Base-by-base conservation (phyloP, 805 yeast species). In the Metschnikowia cerradonensis region DNA sequence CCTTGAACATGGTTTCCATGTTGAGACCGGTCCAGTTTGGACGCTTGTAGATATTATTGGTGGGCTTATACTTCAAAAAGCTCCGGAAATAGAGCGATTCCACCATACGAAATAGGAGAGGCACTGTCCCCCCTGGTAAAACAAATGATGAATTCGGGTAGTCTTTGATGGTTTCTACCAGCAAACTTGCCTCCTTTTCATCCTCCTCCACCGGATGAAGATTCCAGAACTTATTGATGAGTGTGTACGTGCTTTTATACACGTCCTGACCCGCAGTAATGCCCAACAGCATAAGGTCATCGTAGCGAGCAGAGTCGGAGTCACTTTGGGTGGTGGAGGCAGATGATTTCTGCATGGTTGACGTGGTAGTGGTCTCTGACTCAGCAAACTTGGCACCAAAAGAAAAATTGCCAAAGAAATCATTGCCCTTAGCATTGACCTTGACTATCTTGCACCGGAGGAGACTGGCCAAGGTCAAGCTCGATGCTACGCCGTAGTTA, bases 101-200 rank as follows among this genome's bases (percentile, higher is more conserved):
- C 2, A 88, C 77, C 11, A 90, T 60, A 52, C 97, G 74, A 3
- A 83, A 76, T 2, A 81, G 70, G 4, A 92, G 65, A 2, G 99
- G 98, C 0, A 90, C 86, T 31, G 73, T 70, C 26, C 81, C 86
- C 0, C 96, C 94, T 4, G 97, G 86, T 52, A 87, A 82, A 0
- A 90, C 82, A 62, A 83, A 86, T 0, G 84, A 70, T 3, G 83
- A 77, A 47, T 71, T 72, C 23, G 71, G 71, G 32, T 82, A 81
- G 47, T 73, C 66, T 4, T 39, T 35, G 10, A 51, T 45, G n/a
- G 52, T 38, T 19, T 54, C 57, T 8, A 53, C 55, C 19, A 52
- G 46, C 5, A 44, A 44, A 6, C 15, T 47, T 5, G 50, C 52
- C 8, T 31, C 34, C 8, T 31, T 41, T 3, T 54, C 58, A 10